These are phyloP conservation scores for Babesia caballi DNA, from an alignment of 169 alveolate species.

Conservation along the genomic window DNA sequence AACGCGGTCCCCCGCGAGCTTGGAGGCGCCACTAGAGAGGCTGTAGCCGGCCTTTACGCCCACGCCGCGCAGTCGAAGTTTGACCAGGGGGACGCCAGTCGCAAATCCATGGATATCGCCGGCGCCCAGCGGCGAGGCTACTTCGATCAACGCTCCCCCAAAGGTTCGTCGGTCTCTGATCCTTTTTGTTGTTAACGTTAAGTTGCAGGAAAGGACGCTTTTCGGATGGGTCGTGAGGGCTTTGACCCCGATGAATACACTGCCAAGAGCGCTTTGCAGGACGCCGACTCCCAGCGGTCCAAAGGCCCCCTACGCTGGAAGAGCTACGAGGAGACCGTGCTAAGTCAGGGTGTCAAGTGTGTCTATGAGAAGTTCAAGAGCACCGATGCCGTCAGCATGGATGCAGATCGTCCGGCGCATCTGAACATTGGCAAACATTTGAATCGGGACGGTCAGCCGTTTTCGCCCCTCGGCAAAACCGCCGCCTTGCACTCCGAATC, in stretches of 20 bases:
- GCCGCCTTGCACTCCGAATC: background rate
- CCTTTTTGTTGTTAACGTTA: background rate
- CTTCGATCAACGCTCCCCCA: constrained; percentile 25
- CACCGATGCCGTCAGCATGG: background rate
- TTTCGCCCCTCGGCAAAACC: background rate
- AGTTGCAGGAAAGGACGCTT: constrained; percentile 2
- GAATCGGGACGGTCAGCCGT: background rate
- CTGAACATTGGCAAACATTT: background rate
- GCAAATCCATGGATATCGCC: constrained; percentile 5
- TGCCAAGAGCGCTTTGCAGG: background rate
- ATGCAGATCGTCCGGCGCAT: background rate
- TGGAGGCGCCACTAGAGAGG: constrained; percentile 3
- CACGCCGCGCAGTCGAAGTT: constrained; percentile 1
- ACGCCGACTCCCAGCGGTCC: background rate
- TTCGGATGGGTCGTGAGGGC: constrained; percentile 2
- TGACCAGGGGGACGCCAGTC: constrained; percentile 7
- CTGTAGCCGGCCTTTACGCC: background rate
- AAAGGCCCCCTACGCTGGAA: constrained; percentile 8
- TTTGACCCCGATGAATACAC: constrained; percentile 5
- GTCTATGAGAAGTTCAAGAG: background rate
- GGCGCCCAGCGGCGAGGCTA: constrained; percentile 21
- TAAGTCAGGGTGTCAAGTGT: background rate
- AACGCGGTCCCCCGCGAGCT: background rate
- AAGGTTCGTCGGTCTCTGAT: background rate
- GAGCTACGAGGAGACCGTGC: background rate